Conservation (phyloP, 2,329 filamentous ascomycete genomes). For the Chaetomium globosum region DNA sequence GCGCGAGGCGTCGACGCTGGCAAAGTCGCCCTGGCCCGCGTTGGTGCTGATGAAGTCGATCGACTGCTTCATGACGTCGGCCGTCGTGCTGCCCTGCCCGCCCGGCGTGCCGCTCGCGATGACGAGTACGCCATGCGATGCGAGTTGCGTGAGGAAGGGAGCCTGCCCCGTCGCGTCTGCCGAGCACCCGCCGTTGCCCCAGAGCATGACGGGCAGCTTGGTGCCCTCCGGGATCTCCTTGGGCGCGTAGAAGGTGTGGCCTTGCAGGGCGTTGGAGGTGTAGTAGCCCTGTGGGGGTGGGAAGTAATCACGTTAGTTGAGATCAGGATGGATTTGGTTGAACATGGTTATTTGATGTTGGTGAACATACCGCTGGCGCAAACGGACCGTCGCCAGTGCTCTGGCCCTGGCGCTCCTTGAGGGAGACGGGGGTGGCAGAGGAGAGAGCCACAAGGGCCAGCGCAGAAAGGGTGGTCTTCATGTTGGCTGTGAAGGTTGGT, state of each 20-base stretch:
- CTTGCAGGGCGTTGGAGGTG: neutral
- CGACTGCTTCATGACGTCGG: constrained; percentile 34
- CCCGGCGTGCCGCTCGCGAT: constrained; percentile 36
- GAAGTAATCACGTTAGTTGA: neutral
- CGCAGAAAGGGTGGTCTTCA: constrained; percentile 7
- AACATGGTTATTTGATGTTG: too few relatives aligned
- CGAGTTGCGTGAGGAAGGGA: constrained; percentile 36
- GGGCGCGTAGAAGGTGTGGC: constrained; percentile 38
- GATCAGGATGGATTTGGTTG: neutral
- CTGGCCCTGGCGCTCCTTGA: constrained; percentile 12
- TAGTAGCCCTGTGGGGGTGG: constrained; percentile 10
- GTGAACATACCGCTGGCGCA: constrained; percentile 15
- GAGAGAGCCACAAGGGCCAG: constrained; percentile 14
- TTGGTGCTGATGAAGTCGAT: constrained; percentile 35
- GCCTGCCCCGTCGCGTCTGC: constrained; percentile 31
- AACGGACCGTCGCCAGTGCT: constrained; percentile 5
- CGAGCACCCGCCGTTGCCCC: constrained; percentile 40
- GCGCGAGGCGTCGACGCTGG: constrained; percentile 35
- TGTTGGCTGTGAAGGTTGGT: neutral
- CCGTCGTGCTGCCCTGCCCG: constrained; percentile 32
- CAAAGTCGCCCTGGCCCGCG: constrained; percentile 30
- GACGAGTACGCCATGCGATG: constrained; percentile 38
- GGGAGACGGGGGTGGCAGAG: constrained; percentile 11
- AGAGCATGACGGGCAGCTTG: constrained; percentile 39
- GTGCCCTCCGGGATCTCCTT: constrained; percentile 22